Conservation (phyloP, 495 filamentous ascomycete species). For the Apodospora peruviana region DNA sequence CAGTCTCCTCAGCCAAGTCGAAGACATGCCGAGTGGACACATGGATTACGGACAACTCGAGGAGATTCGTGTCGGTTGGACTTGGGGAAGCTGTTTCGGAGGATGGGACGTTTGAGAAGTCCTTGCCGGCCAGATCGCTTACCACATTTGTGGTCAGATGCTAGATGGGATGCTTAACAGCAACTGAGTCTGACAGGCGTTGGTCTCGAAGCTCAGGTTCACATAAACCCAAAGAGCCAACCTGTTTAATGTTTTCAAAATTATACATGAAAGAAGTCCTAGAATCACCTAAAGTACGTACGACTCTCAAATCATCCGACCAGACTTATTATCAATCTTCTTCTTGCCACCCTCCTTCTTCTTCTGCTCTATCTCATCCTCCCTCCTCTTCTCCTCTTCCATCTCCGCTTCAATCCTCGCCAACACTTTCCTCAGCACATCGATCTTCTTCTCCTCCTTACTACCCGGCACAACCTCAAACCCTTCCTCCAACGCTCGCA, state of each 20-base stretch:
- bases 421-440: conserved; percentile 6
- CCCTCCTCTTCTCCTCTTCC: neutral
- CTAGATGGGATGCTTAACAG: neutral
- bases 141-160: conserved; percentile 3
- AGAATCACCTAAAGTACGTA: too few species aligned
- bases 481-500: conserved; percentile 17
- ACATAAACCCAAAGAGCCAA: too few species aligned
- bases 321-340: too few species aligned
- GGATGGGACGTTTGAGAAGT: neutral
- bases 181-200: too few species aligned
- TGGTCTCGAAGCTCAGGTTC: too few species aligned
- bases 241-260: too few species aligned
- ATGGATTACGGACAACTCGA: conserved; percentile 2
- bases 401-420: conserved; percentile 8
- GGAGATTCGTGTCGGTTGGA: neutral
- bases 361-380: too few species aligned
- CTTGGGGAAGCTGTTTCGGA: neutral
- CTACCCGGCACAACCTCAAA: conserved; percentile 35
- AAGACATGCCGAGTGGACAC: neutral
- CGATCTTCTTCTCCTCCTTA: conserved; percentile 3
- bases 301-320: too few species aligned
- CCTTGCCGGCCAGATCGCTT: conserved; percentile 3
- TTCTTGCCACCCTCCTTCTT: too few species aligned
- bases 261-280: too few species aligned
- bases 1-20: neutral